phyloP scores from a whole-genome alignment of 208 protist species.

The Trypanosoma avium region DNA sequence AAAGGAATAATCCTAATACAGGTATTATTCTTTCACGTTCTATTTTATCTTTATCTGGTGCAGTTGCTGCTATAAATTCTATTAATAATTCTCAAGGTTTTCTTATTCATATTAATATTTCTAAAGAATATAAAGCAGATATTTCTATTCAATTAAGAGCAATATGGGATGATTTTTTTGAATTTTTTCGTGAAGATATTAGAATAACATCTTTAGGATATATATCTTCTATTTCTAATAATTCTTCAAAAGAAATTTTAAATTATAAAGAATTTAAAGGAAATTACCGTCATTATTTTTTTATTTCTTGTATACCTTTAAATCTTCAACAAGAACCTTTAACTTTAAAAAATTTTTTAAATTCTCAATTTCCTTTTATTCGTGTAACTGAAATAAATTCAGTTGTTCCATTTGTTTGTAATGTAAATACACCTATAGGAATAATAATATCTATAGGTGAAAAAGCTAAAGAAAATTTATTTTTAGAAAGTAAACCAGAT shows the following conservation, averaged over 20 bases:
- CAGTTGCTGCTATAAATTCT: constrained; percentile 32
- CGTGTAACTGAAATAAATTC: constrained; percentile 44
- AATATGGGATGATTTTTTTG: constrained; percentile 67
- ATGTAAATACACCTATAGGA: constrained; percentile 39
- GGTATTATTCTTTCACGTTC: constrained; percentile 69
- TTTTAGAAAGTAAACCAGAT: constrained; percentile 32
- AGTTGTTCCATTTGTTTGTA: constrained; percentile 68
- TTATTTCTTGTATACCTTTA: constrained; percentile 37
- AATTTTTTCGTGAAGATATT: constrained; percentile 34
- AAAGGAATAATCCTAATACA: constrained; percentile 29
- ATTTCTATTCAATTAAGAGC: constrained; percentile 38
- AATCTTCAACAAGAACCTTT: constrained; percentile 15
- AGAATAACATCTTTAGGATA: constrained; percentile 54
- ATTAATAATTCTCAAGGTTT: constrained; percentile 60
- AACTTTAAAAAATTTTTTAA: constrained; percentile 8
- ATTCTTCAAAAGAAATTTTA: constrained; percentile 39
- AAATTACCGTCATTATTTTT: constrained; percentile 75
- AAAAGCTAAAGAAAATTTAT: constrained; percentile 39
- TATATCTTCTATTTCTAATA: too few relatives aligned
- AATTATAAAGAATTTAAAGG: constrained; percentile 18
- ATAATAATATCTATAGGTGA: constrained; percentile 74
- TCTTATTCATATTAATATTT: constrained; percentile 57
- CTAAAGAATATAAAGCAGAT: constrained; percentile 41
- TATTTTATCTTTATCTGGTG: constrained; percentile 52
- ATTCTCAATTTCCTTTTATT: constrained; percentile 23